Conservation (phyloP, 768 basidiomycete genomes). For the Auricularia cornea region DNA sequence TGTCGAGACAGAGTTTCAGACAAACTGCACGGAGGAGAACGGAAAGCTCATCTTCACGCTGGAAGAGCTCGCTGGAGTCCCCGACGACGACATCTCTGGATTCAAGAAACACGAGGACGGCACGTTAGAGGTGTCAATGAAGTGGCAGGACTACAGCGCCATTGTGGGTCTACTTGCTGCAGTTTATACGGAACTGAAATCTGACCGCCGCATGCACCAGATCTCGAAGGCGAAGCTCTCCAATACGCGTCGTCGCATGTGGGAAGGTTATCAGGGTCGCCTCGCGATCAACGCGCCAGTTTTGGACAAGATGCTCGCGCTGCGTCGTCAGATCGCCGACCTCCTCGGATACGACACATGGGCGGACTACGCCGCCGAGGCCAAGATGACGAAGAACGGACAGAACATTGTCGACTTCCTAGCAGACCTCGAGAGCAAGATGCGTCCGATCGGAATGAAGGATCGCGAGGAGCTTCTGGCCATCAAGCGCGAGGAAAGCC, state of each 20-base stretch:
- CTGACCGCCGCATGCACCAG: too few relatives aligned
- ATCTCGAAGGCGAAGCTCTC: constrained; percentile 73
- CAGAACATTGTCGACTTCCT: constrained; percentile 61
- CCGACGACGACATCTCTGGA: constrained; percentile 68
- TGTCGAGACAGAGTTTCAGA: constrained; percentile 75
- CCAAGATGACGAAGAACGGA: constrained; percentile 76
- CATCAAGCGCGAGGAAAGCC: constrained; percentile 67
- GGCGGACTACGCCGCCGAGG: constrained; percentile 79
- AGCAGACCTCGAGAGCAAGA: constrained; percentile 61
- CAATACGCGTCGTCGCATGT: constrained; percentile 55
- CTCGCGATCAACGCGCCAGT: constrained; percentile 62
- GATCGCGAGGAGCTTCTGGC: constrained; percentile 62
- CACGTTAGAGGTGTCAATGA: constrained; percentile 67
- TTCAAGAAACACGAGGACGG: constrained; percentile 59
- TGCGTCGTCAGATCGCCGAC: constrained; percentile 61
- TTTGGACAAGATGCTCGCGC: constrained; percentile 54
- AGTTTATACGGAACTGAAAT: too few relatives aligned
- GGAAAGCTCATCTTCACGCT: constrained; percentile 57
- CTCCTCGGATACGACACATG: constrained; percentile 70
- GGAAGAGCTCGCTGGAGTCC: constrained; percentile 74
- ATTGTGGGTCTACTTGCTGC: constrained; percentile 36
- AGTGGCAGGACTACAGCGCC: constrained; percentile 76
- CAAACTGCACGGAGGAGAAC: constrained; percentile 87
- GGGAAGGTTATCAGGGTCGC: constrained; percentile 60
- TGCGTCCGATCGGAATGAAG: constrained; percentile 63